A percentile compares a stretch with the other conserved stretches of the same genome.
Evolutionary conservation across 2,329 filamentous ascomycete species (phyloP).

Genomic region (Colletotrichum sp.): DNA sequence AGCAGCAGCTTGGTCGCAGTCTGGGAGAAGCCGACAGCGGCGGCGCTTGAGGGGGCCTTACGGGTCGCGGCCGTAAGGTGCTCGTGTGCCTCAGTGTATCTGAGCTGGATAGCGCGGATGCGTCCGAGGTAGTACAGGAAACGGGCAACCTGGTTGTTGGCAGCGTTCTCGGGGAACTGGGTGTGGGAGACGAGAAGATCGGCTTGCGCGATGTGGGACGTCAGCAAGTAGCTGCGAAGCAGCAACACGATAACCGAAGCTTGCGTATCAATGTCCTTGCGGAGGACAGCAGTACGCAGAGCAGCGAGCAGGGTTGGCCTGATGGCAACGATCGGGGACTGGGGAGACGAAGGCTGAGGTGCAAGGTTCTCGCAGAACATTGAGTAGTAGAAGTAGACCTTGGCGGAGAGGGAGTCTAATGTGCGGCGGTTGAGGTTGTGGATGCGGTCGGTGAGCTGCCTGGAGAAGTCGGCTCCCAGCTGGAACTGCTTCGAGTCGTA

Average conservation of each 20-base stretch:
- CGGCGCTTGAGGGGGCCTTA: constrained; percentile 89
- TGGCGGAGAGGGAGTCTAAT: constrained; percentile 89
- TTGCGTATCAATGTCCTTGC: constrained; percentile 97
- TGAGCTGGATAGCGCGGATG: constrained; percentile 94
- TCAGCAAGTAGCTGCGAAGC: constrained; percentile 93
- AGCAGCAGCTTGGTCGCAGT: constrained; percentile 95
- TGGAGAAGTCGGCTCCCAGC: constrained; percentile 84
- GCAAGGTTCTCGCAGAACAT: constrained; percentile 92
- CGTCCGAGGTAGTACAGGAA: constrained; percentile 98
- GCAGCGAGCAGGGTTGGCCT: constrained; percentile 86
- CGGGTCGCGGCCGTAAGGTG: constrained; percentile 92
- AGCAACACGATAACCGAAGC: constrained; percentile 93
- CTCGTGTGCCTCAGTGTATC: constrained; percentile 96
- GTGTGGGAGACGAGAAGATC: constrained; percentile 96
- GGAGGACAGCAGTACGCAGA: constrained; percentile 90
- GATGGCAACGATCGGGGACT: constrained; percentile 85
- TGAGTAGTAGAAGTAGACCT: constrained; percentile 98
- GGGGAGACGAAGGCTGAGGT: constrained; percentile 86
- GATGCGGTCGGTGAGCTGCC: constrained; percentile 81
- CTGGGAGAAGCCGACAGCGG: constrained; percentile 93
- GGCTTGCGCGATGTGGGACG: constrained; percentile 95
- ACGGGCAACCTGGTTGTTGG: constrained; percentile 97
- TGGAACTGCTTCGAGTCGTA: constrained; percentile 85
- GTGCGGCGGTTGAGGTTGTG: constrained; percentile 92
- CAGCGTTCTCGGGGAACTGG: constrained; percentile 90